Evolutionary conservation across 2,329 filamentous ascomycete species (phyloP).

Genomic region (Akanthomyces muscarius): DNA sequence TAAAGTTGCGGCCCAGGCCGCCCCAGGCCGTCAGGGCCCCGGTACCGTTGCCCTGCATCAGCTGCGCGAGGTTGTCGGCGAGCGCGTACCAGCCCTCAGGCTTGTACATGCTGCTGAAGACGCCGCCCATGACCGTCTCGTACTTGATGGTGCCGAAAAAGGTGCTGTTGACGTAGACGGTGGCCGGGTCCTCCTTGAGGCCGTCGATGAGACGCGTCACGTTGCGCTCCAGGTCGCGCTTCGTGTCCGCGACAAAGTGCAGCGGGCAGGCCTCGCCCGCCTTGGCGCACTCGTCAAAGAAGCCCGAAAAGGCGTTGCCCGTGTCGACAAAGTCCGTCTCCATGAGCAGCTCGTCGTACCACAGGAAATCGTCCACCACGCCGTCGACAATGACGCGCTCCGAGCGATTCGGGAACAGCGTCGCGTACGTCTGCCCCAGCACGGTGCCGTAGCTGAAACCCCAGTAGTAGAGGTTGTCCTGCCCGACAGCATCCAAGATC

Average conservation of each 20-base stretch:
- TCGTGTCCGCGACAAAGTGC: conserved; percentile 33
- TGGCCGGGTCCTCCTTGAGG: conserved; percentile 36
- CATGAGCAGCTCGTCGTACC: conserved; percentile 28
- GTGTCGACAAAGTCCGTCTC: conserved; percentile 29
- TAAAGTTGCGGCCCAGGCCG: conserved; percentile 19
- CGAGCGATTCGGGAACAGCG: conserved; percentile 33
- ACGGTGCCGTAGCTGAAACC: conserved; percentile 41
- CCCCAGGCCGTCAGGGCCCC: conserved; percentile 29
- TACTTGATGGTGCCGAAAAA: conserved; percentile 37
- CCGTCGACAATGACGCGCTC: conserved; percentile 35
- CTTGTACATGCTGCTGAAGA: conserved; percentile 39
- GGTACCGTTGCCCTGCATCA: conserved; percentile 39
- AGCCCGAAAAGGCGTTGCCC: conserved; percentile 29
- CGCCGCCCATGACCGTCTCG: conserved; percentile 31
- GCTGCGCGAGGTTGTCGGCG: conserved; percentile 31
- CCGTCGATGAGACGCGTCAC: conserved; percentile 31
- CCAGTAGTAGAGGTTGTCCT: conserved; percentile 36
- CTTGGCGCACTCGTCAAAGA: conserved; percentile 34
- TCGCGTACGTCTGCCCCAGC: conserved; percentile 39
- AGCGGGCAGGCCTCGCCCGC: conserved; percentile 45
- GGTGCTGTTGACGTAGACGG: conserved; percentile 33
- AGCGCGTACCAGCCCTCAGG: conserved; percentile 35
- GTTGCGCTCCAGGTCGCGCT: conserved; percentile 30
- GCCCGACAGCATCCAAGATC: conserved; percentile 40
- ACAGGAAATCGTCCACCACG: conserved; percentile 31